A percentile compares a stretch with the other conserved stretches of the same genome.
Conservation (phyloP, 1,284 basidiomycete species). For the Filobasidium uniguttulatum region DNA sequence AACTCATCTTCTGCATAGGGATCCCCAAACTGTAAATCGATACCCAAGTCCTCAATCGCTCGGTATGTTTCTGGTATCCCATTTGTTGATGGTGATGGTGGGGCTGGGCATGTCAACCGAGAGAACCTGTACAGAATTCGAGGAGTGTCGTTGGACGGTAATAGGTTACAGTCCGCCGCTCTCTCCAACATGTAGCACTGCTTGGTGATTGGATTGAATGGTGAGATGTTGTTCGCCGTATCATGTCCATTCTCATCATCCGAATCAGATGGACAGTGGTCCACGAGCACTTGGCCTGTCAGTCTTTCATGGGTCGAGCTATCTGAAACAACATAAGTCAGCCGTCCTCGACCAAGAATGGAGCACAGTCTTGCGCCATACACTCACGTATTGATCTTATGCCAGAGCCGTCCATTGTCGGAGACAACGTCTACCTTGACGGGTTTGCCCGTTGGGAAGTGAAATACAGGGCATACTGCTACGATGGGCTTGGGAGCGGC, state of each 20-base stretch:
- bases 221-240: conserved; percentile 29
- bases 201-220: conserved; percentile 49
- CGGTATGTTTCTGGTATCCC: too few relatives aligned
- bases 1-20: not conserved
- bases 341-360: too few relatives aligned
- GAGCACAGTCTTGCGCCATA: not conserved
- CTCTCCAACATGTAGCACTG: too few relatives aligned
- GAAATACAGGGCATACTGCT: conserved; percentile 37
- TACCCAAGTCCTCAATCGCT: conserved; percentile 46
- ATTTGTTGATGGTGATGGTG: too few relatives aligned
- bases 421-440: conserved; percentile 63
- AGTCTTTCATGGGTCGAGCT: too few relatives aligned
- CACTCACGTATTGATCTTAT: conserved; percentile 69
- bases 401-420: conserved; percentile 57
- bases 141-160: conserved; percentile 22
- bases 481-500: conserved; percentile 47
- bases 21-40: conserved; percentile 56
- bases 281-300: too few relatives aligned
- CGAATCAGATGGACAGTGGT: conserved; percentile 8
- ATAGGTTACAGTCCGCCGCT: too few relatives aligned
- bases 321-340: too few relatives aligned
- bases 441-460: conserved; percentile 27
- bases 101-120: conserved; percentile 45
- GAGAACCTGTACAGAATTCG: conserved; percentile 51
- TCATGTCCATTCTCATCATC: conserved; percentile 2